Evolutionary conservation across 176 grass and related monocot species (phyloP).

Genomic region (bread wheat (Triticum aestivum)): IWGSC_CS_RefSeq_v2.1 NC_057800.1:13209305-13209804

Average conservation of each 20-base stretch:
- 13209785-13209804: not conserved
- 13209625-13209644: not conserved
- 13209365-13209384: no score
- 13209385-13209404: not conserved
- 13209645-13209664: not conserved
- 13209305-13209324: not conserved
- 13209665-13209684: not conserved
- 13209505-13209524: not conserved
- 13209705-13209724: no score
- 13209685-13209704: no score
- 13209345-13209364: no score
- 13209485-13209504: not conserved
- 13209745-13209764: not conserved
- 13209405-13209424: not conserved
- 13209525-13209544: not conserved
- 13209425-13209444: not conserved
- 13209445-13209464: not conserved
- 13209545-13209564: not conserved
- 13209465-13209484: not conserved
- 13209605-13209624: not conserved
- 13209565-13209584: not conserved
- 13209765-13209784: not conserved
- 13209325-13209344: slow-evolving; percentile 3
- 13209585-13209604: not conserved
- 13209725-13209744: not conserved